Percentiles rank a stretch among this genome's conserved stretches.
Evolutionary conservation across 176 grass and related monocot genomes (phyloP).

Genomic region (Aechmea fasciata): DNA sequence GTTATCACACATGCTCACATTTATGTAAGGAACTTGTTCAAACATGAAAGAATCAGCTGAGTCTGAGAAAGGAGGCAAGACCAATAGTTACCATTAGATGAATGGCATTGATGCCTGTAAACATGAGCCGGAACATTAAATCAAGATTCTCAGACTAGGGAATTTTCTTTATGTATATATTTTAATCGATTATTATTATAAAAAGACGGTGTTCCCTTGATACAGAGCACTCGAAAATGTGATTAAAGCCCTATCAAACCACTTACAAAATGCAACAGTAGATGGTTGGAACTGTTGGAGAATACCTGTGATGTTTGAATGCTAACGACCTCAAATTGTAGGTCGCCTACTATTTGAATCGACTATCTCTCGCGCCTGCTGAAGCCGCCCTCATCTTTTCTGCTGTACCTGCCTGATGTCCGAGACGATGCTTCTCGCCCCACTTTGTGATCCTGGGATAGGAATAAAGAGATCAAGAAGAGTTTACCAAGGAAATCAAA

Average conservation of each 20-base stretch:
- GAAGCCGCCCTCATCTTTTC: slow-evolving; percentile 44
- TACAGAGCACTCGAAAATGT: slow-evolving; percentile 16
- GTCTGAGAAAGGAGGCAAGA: neutral
- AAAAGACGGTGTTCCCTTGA: slow-evolving; percentile 41
- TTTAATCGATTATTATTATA: slow-evolving; percentile 21
- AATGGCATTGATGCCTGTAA: neutral
- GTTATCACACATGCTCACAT: neutral
- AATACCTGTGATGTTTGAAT: slow-evolving; percentile 30
- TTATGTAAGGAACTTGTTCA: neutral
- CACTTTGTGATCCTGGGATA: slow-evolving; percentile 54
- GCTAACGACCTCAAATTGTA: slow-evolving; percentile 14
- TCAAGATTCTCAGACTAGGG: neutral
- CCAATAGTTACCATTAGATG: neutral
- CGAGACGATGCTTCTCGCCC: slow-evolving; percentile 36
- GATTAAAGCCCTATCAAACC: slow-evolving; percentile 10
- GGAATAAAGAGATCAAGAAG: neutral
- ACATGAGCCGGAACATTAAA: neutral
- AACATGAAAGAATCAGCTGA: neutral
- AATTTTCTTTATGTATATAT: slow-evolving; percentile 5
- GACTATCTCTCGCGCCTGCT: slow-evolving; percentile 42
- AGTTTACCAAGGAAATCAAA: neutral
- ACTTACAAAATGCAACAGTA: neutral
- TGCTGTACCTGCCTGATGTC: slow-evolving; percentile 24
- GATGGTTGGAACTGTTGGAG: slow-evolving; percentile 22
- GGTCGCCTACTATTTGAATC: neutral